These are phyloP conservation scores for Moesziomyces sp. DNA, from an alignment of 1,284 basidiomycete species.

Conservation along the genomic window DNA sequence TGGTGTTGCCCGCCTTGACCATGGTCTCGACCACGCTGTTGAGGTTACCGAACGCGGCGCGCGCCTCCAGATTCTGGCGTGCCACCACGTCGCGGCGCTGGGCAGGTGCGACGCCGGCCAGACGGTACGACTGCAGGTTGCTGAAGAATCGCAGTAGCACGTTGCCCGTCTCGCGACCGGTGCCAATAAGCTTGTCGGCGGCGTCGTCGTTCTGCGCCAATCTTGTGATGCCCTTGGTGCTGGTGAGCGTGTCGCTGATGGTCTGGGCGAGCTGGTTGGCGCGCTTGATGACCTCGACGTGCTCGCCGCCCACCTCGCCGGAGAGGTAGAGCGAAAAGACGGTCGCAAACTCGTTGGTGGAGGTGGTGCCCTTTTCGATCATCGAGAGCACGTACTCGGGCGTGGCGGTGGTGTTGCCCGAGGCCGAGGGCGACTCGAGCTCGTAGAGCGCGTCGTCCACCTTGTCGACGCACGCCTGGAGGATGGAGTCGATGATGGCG, in stretches of 20 bases:
- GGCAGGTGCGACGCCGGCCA: constrained; percentile 71
- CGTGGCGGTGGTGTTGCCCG: constrained; percentile 93
- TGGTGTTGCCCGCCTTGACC: constrained; percentile 84
- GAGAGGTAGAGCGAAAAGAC: constrained; percentile 91
- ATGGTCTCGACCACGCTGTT: constrained; percentile 87
- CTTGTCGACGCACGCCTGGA: constrained; percentile 93
- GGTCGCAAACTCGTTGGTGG: constrained; percentile 94
- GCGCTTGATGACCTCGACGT: constrained; percentile 97
- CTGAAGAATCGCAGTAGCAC: constrained; percentile 90
- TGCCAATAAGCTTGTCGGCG: constrained; percentile 84
- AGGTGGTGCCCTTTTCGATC: constrained; percentile 95
- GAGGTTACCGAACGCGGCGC: constrained; percentile 82
- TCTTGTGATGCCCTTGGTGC: constrained; percentile 94
- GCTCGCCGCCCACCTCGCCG: constrained; percentile 87
- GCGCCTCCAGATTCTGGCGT: constrained; percentile 87
- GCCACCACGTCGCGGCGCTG: constrained; percentile 88
- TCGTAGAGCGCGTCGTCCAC: constrained; percentile 97
- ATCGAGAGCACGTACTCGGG: constrained; percentile 98
- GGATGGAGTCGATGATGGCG: constrained; percentile 97
- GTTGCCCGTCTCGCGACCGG: constrained; percentile 89
- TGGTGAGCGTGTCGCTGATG: constrained; percentile 87
- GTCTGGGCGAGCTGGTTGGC: constrained; percentile 97
- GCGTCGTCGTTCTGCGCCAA: constrained; percentile 90
- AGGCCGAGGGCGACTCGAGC: constrained; percentile 91
- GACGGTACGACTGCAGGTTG: constrained; percentile 93